These are phyloP conservation scores for Fomitiporia mediterranea DNA, from an alignment of 1,284 basidiomycete genomes.

Conservation along the genomic window DNA sequence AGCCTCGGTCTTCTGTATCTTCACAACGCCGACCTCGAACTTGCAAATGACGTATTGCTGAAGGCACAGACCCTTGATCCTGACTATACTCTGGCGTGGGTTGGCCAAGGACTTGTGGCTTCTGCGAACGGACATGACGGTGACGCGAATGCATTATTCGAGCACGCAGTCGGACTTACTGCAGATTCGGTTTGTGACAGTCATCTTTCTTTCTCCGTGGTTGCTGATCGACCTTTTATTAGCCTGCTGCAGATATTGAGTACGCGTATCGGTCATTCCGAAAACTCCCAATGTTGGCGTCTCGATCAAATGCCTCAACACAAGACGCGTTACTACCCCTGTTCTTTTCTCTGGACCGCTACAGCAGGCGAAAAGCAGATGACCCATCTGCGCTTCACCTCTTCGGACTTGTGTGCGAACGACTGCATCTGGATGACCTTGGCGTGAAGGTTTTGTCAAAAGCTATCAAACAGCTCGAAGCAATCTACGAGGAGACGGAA, in stretches of 20 bases:
- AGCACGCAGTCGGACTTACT: slow-evolving; percentile 77
- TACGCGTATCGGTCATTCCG: slow-evolving; percentile 66
- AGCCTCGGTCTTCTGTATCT: slow-evolving; percentile 90
- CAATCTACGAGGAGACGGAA: slow-evolving; percentile 85
- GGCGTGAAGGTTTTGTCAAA: slow-evolving; percentile 58
- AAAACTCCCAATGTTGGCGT: slow-evolving; percentile 29
- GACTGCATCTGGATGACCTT: slow-evolving; percentile 66
- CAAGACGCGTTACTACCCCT: slow-evolving; percentile 58
- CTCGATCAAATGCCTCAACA: slow-evolving; percentile 28
- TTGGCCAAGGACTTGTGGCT: slow-evolving; percentile 88
- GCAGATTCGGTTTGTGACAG: slow-evolving; percentile 57
- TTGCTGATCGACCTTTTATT: slow-evolving; percentile 18
- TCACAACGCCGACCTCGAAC: slow-evolving; percentile 72
- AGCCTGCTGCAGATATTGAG: slow-evolving; percentile 85
- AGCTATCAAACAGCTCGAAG: slow-evolving; percentile 75
- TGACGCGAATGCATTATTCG: slow-evolving; percentile 71
- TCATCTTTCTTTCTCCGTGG: slow-evolving; percentile 1
- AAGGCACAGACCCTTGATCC: slow-evolving; percentile 91
- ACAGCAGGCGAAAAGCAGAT: slow-evolving; percentile 60
- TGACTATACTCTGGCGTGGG: slow-evolving; percentile 88
- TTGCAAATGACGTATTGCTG: slow-evolving; percentile 85
- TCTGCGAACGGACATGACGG: slow-evolving; percentile 55
- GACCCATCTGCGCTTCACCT: slow-evolving; percentile 83
- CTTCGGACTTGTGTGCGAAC: slow-evolving; percentile 82
- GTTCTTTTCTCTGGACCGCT: slow-evolving; percentile 80